A percentile compares a stretch with the other conserved stretches of the same genome.
Conservation (phyloP, 768 basidiomycete genomes). For the Naganishia vishniacii region DNA sequence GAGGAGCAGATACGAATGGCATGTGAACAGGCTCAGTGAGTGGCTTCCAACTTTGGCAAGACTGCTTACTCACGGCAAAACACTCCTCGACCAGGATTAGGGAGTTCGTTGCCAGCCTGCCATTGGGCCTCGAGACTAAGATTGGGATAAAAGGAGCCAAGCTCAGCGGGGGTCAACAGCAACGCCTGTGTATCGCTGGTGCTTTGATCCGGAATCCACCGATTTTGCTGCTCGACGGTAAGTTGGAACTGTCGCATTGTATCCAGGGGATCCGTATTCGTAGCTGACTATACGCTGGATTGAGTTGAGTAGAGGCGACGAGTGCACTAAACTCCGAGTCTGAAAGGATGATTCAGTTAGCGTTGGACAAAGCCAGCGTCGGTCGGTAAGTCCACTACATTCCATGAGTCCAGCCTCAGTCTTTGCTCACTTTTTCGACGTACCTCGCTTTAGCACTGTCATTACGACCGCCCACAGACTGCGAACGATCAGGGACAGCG, state of each 20-base stretch:
- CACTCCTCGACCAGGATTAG: too few species aligned
- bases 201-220: constrained; percentile 40
- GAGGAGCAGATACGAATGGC: constrained; percentile 32
- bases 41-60: too few species aligned
- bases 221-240: constrained; percentile 43
- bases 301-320: constrained; percentile 39
- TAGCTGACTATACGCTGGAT: too few species aligned
- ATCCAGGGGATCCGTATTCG: too few species aligned
- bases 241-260: too few species aligned
- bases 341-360: neutral
- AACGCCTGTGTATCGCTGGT: constrained; percentile 45
- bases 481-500: constrained; percentile 38
- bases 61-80: too few species aligned
- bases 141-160: constrained; percentile 44
- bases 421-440: too few species aligned
- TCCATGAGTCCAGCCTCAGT: too few species aligned
- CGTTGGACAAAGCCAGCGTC: constrained; percentile 27
- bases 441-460: constrained; percentile 37
- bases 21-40: constrained; percentile 35
- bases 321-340: constrained; percentile 35
- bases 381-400: constrained; percentile 21
- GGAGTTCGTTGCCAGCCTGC: constrained; percentile 34
- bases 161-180: constrained; percentile 43
- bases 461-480: constrained; percentile 43
- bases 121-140: constrained; percentile 39